Base-by-base conservation (phyloP, 1,284 basidiomycete genomes). In the Tilletia setariae region DNA sequence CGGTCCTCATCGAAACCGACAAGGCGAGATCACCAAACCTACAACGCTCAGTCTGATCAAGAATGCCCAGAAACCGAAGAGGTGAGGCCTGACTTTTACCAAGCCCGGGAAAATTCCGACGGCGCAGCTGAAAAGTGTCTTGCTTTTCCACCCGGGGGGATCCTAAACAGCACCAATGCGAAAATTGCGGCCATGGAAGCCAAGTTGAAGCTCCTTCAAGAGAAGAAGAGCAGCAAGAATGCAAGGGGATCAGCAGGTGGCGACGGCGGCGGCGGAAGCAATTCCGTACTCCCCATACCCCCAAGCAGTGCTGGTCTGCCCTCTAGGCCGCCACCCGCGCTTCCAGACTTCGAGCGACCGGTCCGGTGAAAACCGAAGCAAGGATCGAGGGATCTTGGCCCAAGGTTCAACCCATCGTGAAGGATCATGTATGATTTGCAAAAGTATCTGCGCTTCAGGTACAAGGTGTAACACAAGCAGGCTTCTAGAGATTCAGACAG, bases 151-250 rank as follows among this genome's bases (percentile, higher is more conserved):
- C 15, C n/a, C n/a, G n/a, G n/a, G n/a, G n/a, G n/a, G 13, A 23
- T 59, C 1, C 32, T n/a, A 8, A 19, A 40, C 63, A 77, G 72
- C 4, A 93, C 91, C 1, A 86, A 88, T 63, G 89, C 89, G 72
- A 96, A 96, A 84, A 98, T 98, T 75, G 93, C 93, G 1, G 89
- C 90, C 71, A 90, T 97, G 87, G 95, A 98, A 83, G 94, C 94
- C 3, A 98, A 98, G 83, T 85, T 98, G 23, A 87, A 89, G 9
- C 88, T 91, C 72, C 88, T 96, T 87, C 59, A 63, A 42, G 62
- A 46, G 16, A n/a, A 63, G 40, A 40, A 30, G 56, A 61, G 56
- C 28, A 19, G 23, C 21, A 25, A 7, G 7, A 16, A 23, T 9
- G 7, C 21, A 23, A 15, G 6, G 28, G 3, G 51, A n/a, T n/a